Percentiles rank a stretch among this genome's conserved stretches.
Evolutionary conservation across 148 eudicot genomes (phyloP).

Genomic region (Simmondsia chinensis): DNA sequence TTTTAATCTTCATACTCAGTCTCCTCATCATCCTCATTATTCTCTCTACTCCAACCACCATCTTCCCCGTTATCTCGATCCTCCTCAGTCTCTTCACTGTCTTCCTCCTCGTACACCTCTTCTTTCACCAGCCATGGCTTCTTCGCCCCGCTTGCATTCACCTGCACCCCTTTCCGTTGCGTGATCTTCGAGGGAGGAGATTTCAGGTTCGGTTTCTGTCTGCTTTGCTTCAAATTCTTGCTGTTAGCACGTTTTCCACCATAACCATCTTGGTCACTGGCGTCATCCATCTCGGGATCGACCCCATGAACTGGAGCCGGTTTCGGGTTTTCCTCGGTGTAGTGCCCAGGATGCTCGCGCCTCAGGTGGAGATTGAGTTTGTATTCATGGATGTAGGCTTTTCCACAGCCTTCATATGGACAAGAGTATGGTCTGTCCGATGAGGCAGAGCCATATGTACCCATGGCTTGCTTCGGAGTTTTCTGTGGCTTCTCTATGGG

Average conservation of each 20-base stretch:
- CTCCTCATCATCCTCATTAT: constrained; percentile 87
- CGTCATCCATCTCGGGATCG: constrained; percentile 75
- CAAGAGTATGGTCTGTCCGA: constrained; percentile 75
- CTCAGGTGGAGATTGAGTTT: constrained; percentile 87
- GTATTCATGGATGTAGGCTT: constrained; percentile 94
- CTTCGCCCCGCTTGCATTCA: constrained; percentile 31
- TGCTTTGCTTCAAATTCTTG: constrained; percentile 47
- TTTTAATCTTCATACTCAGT: constrained; percentile 81
- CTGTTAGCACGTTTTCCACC: constrained; percentile 41
- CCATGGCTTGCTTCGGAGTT: constrained; percentile 39
- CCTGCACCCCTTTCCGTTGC: constrained; percentile 30
- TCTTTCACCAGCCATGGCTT: constrained; percentile 71
- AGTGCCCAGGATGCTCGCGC: constrained; percentile 80
- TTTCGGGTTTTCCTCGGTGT: constrained; percentile 53
- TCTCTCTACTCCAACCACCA: constrained; percentile 63
- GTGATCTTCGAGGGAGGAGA: constrained; percentile 60
- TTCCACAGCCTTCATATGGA: constrained; percentile 85
- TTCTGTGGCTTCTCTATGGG: constrained; percentile 68
- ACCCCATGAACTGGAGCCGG: constrained; percentile 28
- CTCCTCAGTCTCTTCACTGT: constrained; percentile 97
- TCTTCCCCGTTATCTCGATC: constrained; percentile 67
- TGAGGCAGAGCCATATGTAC: constrained; percentile 45
- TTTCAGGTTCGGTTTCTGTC: constrained; percentile 60
- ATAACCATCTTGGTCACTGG: constrained; percentile 71
- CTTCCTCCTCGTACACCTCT: constrained; percentile 63